phyloP scores from a whole-genome alignment of 1,284 basidiomycete genomes.

The Erythrobasidium hasegawianum region DNA sequence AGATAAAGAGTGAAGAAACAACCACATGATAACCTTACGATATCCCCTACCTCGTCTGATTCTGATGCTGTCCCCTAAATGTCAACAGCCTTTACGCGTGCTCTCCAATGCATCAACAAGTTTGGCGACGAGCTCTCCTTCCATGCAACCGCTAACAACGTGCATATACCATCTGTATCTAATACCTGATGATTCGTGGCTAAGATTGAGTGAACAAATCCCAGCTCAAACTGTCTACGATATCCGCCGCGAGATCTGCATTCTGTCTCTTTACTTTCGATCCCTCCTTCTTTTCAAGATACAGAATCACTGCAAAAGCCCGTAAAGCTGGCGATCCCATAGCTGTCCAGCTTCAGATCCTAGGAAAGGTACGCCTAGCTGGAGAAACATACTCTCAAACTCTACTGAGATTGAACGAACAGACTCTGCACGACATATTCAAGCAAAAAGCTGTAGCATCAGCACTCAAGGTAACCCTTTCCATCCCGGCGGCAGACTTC shows the following conservation, averaged over 20 bases:
- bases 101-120: slow-evolving; percentile 37
- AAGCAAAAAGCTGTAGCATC: slow-evolving; percentile 27
- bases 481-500: slow-evolving; percentile 28
- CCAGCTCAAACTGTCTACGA: slow-evolving; percentile 42
- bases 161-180: background rate
- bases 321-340: background rate
- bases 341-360: slow-evolving; percentile 13
- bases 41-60: background rate
- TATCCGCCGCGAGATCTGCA: slow-evolving; percentile 41
- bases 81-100: slow-evolving; percentile 43
- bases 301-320: slow-evolving; percentile 27
- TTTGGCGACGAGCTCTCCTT: slow-evolving; percentile 43
- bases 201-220: background rate
- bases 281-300: slow-evolving; percentile 40
- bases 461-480: slow-evolving; percentile 16
- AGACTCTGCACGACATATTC: slow-evolving; percentile 35
- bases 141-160: slow-evolving; percentile 9
- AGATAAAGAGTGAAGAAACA: slow-evolving; percentile 22
- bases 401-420: background rate
- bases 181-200: too few relatives aligned
- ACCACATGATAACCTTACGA: background rate
- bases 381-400: background rate
- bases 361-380: slow-evolving; percentile 18
- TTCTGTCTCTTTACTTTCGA: slow-evolving; percentile 42
- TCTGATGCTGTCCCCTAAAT: background rate